A percentile compares a stretch with the other conserved stretches of the same genome.
These are phyloP conservation scores for Apiospora arundinis DNA, from an alignment of 2,329 filamentous ascomycete genomes.

Conservation along the genomic window DNA sequence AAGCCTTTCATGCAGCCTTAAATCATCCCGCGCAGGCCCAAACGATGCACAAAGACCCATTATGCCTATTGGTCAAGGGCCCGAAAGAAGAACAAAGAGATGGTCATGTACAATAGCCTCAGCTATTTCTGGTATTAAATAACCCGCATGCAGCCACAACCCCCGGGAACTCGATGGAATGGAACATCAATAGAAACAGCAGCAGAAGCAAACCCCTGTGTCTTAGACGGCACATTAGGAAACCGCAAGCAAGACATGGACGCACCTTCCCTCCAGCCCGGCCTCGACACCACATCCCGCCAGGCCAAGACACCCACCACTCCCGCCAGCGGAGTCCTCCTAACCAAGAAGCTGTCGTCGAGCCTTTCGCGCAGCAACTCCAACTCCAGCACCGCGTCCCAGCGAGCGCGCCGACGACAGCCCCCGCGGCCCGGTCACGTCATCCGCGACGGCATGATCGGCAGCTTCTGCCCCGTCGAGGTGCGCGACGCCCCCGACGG, in stretches of 20 bases:
- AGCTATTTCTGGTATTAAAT: neutral
- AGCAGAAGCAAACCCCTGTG: neutral
- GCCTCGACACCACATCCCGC: neutral
- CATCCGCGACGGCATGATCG: slow-evolving; percentile 2
- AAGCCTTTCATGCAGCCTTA: neutral
- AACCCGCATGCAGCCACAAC: neutral
- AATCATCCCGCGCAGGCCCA: neutral
- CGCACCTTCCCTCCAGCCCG: neutral
- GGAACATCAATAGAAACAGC: neutral
- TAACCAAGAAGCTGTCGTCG: neutral
- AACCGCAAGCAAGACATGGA: neutral
- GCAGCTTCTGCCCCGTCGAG: neutral
- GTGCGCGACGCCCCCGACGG: neutral
- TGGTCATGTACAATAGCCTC: neutral
- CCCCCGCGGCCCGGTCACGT: neutral
- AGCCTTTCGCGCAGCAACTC: neutral
- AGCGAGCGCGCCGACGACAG: neutral
- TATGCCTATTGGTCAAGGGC: neutral
- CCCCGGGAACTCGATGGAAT: neutral
- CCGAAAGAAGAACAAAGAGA: neutral
- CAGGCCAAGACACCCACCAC: neutral
- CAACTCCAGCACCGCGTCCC: neutral
- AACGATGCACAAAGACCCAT: neutral
- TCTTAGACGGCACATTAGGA: too few relatives aligned
- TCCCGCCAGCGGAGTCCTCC: neutral